Evolutionary conservation across 2,329 filamentous ascomycete species (phyloP).

Genomic region (Ampelomyces quisqualis): DNA sequence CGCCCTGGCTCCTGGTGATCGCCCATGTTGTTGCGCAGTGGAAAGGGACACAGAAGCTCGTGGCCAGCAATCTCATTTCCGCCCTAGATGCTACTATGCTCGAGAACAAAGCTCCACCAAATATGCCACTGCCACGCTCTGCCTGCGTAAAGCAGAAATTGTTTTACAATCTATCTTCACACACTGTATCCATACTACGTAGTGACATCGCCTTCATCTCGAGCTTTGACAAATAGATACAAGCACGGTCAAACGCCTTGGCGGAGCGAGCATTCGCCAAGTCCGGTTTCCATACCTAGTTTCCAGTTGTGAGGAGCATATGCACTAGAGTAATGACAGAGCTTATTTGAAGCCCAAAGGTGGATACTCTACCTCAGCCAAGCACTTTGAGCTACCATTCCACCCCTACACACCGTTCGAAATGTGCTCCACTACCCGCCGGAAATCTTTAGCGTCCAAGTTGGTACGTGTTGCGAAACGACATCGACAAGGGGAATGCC

Average conservation of each 20-base stretch:
- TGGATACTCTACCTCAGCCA: slow-evolving; percentile 36
- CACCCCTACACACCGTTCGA: slow-evolving; percentile 23
- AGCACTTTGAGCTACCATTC: slow-evolving; percentile 27
- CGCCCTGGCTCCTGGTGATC: too few species aligned
- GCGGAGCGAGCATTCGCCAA: slow-evolving; percentile 28
- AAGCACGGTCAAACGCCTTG: slow-evolving; percentile 25
- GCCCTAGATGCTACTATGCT: too few species aligned
- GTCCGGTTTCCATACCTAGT: slow-evolving; percentile 10
- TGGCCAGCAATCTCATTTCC: too few species aligned
- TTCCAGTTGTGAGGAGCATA: slow-evolving; percentile 22
- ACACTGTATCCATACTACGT: background rate
- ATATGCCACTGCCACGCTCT: background rate
- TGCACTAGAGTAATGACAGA: slow-evolving; percentile 22
- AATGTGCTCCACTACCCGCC: slow-evolving; percentile 27
- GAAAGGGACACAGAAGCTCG: too few species aligned
- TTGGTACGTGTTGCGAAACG: slow-evolving; percentile 34
- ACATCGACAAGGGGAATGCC: slow-evolving; percentile 12
- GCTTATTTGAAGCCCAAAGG: slow-evolving; percentile 33
- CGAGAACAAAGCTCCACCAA: too few species aligned
- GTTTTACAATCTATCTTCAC: too few species aligned
- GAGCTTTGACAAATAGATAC: slow-evolving; percentile 9
- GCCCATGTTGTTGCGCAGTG: too few species aligned
- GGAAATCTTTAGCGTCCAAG: slow-evolving; percentile 21
- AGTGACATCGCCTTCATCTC: slow-evolving; percentile 8
- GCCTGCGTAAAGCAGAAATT: background rate